These are phyloP conservation scores for Ensete ventricosum DNA, from an alignment of 176 grass and related monocot species.

Conservation along the genomic window DNA sequence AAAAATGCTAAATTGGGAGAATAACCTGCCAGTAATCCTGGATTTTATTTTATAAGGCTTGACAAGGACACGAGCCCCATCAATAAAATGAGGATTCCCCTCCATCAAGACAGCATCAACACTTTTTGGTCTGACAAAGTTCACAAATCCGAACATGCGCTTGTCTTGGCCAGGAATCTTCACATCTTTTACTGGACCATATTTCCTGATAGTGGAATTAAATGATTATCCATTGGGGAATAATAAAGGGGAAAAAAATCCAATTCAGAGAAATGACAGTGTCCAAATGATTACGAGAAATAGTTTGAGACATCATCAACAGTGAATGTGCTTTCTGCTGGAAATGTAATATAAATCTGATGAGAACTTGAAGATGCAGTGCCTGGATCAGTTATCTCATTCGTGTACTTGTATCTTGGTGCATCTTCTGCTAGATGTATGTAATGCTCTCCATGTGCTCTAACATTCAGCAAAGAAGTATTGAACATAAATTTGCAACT, in stretches of 20 bases:
- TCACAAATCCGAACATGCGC: constrained; percentile 89
- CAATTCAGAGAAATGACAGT: no score
- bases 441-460: constrained; percentile 69
- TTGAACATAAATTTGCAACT: no score
- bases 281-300: constrained; percentile 32
- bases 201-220: constrained; percentile 28
- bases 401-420: constrained; percentile 39
- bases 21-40: constrained; percentile 44
- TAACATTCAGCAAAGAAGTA: constrained; percentile 3
- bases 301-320: constrained; percentile 59
- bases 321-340: constrained; percentile 58
- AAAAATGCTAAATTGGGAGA: neutral
- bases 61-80: constrained; percentile 48
- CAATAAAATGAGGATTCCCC: constrained; percentile 59
- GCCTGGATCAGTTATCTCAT: constrained; percentile 27
- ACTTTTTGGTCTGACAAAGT: constrained; percentile 53
- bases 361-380: constrained; percentile 33
- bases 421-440: constrained; percentile 60
- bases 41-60: constrained; percentile 72
- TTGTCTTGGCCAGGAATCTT: constrained; percentile 67
- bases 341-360: constrained; percentile 88
- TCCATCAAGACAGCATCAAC: constrained; percentile 45
- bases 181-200: constrained; percentile 53
- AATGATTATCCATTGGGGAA: neutral
- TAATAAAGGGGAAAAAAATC: no score